These are phyloP conservation scores for Fusarium nanum DNA, from an alignment of 2,329 filamentous ascomycete genomes.

Conservation along the genomic window DNA sequence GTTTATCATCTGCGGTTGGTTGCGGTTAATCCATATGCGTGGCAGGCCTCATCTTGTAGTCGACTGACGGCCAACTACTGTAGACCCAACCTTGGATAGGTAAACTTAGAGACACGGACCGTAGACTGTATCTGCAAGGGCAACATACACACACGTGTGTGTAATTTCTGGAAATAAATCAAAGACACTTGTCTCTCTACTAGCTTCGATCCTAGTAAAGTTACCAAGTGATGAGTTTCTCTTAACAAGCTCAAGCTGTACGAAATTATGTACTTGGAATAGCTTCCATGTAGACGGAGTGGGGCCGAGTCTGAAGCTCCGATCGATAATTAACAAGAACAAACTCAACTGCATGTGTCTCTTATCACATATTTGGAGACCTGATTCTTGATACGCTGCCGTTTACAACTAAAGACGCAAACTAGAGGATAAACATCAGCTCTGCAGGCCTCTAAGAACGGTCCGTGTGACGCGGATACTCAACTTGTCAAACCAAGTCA, in stretches of 20 bases:
- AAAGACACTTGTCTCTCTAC: slow-evolving; percentile 13
- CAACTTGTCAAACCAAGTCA: slow-evolving; percentile 19
- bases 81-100: slow-evolving; percentile 8
- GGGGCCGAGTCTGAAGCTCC: slow-evolving; percentile 1
- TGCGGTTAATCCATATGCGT: slow-evolving; percentile 4
- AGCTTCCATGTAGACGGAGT: slow-evolving; percentile 10
- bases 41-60: slow-evolving; percentile 30
- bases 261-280: neutral
- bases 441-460: slow-evolving; percentile 24
- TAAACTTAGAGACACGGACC: slow-evolving; percentile 10
- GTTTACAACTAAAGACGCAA: neutral
- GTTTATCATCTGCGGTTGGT: slow-evolving; percentile 13
- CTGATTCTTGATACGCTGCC: slow-evolving; percentile 5
- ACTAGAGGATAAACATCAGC: slow-evolving; percentile 13
- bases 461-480: slow-evolving; percentile 24
- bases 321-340: neutral
- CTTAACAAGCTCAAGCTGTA: slow-evolving; percentile 13
- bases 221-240: slow-evolving; percentile 5
- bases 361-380: neutral
- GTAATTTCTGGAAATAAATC: slow-evolving; percentile 44
- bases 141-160: slow-evolving; percentile 24
- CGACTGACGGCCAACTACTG: neutral
- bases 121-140: slow-evolving; percentile 33
- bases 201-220: slow-evolving; percentile 18
- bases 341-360: neutral